Base-by-base conservation (phyloP, 2,329 filamentous ascomycete species). In the Cryphonectria naterciae region DNA sequence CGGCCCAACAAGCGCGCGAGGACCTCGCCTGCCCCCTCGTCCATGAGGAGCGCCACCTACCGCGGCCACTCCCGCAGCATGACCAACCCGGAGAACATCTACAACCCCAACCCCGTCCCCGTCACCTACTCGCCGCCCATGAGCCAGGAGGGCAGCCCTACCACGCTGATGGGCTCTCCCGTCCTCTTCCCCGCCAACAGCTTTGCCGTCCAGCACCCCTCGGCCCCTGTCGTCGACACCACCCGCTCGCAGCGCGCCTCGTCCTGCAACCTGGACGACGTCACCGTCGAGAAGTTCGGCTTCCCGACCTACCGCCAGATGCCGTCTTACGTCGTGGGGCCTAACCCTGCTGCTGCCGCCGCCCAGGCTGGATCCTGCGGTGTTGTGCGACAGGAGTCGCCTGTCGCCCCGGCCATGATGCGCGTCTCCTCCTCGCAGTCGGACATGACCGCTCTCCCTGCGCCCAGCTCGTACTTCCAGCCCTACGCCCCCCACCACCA, bases 251-350 rank as follows among this genome's bases (percentile, higher is more conserved):
- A 92, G 74, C 89, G 91, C 62, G 86, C 87, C 13, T 94, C 92
- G 28, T 88, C 87, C 61, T 90, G 89, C 76, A 89, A 88, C 76
- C 84, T 95, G 62, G 92, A 95, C 75, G 88, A 88, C 74, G 83
- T 84, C 71, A 85, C 88, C 49, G 82, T 93, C 69, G 89, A 87
- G 76, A 90, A 90, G 75, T 95, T 91, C 81, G 92, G 91, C 72
- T 97, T 93, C 82, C 92, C 94, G n/a, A 93, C 92, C 63, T 97
- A 96, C 81, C 91, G 92, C 70, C 91, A 92, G 76, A 86, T 94
- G 80, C 91, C 92, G 60, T 81, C 85, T 52, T 87, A 85, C 75
- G 78, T 86, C 49, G 77, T 83, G 25, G 77, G 78, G 13, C 41
- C 67, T 39, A 69, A 66, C 32, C 56, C 77, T 37, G 19, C 46